Evolutionary conservation across 73 alveolate genomes (phyloP).

Genomic region (Tetrahymena malaccensis): DNA sequence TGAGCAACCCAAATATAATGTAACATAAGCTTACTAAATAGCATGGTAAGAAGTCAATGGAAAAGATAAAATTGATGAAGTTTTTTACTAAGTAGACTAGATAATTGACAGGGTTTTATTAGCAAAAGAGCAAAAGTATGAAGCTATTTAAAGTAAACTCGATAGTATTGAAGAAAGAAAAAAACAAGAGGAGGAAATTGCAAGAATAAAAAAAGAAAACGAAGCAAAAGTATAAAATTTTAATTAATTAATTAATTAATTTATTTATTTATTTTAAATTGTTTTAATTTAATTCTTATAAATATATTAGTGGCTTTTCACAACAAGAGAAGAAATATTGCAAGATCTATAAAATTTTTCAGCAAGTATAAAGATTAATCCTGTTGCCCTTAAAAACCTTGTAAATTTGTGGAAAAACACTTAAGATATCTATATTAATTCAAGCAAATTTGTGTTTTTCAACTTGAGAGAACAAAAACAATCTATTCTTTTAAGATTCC

Average conservation of each 20-base stretch:
- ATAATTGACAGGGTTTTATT: not conserved
- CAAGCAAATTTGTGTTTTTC: slow-evolving; percentile 64
- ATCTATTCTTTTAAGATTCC: slow-evolving; percentile 56
- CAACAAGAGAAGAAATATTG: not conserved
- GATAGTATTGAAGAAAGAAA: slow-evolving; percentile 28
- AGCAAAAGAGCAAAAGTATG: not conserved
- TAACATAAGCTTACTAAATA: slow-evolving; percentile 3
- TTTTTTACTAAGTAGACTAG: slow-evolving; percentile 34
- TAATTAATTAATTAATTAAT: no score
- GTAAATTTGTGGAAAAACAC: slow-evolving; percentile 53
- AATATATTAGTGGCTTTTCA: not conserved
- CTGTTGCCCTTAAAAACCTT: not conserved
- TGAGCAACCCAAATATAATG: not conserved
- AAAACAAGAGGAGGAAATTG: slow-evolving; percentile 35
- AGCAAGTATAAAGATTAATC: slow-evolving; percentile 35
- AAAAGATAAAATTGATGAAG: slow-evolving; percentile 34
- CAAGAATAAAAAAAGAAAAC: slow-evolving; percentile 52
- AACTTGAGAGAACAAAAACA: slow-evolving; percentile 81
- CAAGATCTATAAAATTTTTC: slow-evolving; percentile 14
- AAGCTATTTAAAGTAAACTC: not conserved
- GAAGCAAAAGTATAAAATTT: slow-evolving; percentile 43
- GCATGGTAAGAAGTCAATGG: slow-evolving; percentile 32
- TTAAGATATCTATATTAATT: slow-evolving; percentile 59
- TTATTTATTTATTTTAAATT: not conserved
- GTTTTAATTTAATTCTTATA: not conserved